A percentile compares a stretch with the other conserved stretches of the same genome.
These are phyloP conservation scores for Parathielavia hyrcaniae DNA, from an alignment of 495 filamentous ascomycete species.

Conservation along the genomic window DNA sequence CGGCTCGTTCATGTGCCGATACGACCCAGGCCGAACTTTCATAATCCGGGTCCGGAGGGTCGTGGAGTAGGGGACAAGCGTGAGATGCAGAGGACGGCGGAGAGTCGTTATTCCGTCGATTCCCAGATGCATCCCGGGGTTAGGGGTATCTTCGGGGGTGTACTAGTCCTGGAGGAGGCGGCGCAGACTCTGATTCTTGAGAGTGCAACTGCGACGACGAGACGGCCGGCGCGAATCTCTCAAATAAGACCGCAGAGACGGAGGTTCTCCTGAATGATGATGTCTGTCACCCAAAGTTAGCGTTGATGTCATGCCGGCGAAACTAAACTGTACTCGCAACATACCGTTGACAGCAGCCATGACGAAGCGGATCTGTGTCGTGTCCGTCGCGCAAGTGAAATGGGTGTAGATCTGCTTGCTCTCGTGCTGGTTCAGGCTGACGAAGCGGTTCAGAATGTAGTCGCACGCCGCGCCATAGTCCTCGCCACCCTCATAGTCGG, in stretches of 20 bases:
- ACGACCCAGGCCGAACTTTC: neutral
- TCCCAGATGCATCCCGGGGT: constrained; percentile 6
- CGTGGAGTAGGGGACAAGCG: constrained; percentile 4
- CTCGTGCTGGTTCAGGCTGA: constrained; percentile 95
- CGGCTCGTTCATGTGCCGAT: constrained; percentile 5
- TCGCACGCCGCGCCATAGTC: constrained; percentile 92
- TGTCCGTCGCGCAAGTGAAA: constrained; percentile 98
- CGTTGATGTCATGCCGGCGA: constrained; percentile 5
- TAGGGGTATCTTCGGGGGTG: constrained; percentile 18
- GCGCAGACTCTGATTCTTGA: neutral
- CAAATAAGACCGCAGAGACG: constrained; percentile 97
- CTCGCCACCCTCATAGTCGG: constrained; percentile 92
- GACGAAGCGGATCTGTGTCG: constrained; percentile 97
- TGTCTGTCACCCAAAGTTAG: constrained; percentile 57
- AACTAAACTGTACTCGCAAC: constrained; percentile 24
- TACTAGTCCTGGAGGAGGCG: neutral
- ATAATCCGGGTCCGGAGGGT: constrained; percentile 8
- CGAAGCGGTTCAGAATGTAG: constrained; percentile 95
- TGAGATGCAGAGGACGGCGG: constrained; percentile 2
- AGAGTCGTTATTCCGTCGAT: constrained; percentile 14
- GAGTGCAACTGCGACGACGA: neutral
- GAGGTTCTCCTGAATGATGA: constrained; percentile 99
- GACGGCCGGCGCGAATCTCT: constrained; percentile 9
- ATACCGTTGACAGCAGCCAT: constrained; percentile 99
- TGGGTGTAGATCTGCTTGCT: constrained; percentile 99